Percentiles rank a stretch among this genome's conserved stretches.
These are phyloP conservation scores for Xylaria digitata DNA, from an alignment of 2,329 filamentous ascomycete genomes.

Conservation along the genomic window DNA sequence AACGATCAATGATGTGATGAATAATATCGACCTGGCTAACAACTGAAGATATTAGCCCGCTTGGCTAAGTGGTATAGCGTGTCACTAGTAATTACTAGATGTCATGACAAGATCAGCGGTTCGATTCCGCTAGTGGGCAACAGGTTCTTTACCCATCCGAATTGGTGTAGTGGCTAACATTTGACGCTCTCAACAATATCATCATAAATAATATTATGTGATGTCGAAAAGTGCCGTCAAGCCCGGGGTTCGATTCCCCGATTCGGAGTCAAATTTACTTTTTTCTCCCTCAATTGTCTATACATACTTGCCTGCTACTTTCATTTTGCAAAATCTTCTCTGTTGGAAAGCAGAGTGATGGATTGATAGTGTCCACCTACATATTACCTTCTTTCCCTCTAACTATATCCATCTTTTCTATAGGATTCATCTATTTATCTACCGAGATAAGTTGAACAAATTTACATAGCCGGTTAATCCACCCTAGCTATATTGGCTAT, in stretches of 20 bases:
- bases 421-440: too few relatives aligned
- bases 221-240: conserved; percentile 27
- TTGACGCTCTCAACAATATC: too few relatives aligned
- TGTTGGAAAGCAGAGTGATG: too few relatives aligned
- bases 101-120: conserved; percentile 35
- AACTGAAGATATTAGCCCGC: conserved; percentile 18
- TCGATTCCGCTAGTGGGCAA: conserved; percentile 36
- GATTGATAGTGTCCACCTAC: too few relatives aligned
- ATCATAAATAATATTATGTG: too few relatives aligned
- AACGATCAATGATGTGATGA: background rate
- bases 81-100: conserved; percentile 28
- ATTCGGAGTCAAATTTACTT: conserved; percentile 39
- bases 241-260: conserved; percentile 45
- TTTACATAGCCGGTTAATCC: too few relatives aligned
- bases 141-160: background rate
- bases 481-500: too few relatives aligned
- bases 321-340: too few relatives aligned
- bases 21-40: background rate
- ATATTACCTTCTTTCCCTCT: too few relatives aligned
- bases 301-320: too few relatives aligned
- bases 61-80: conserved; percentile 36
- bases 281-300: background rate
- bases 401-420: too few relatives aligned
- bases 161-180: background rate
- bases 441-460: too few relatives aligned